Conservation (phyloP, 2,329 filamentous ascomycete species). For the Bipolaris zeicola region DNA sequence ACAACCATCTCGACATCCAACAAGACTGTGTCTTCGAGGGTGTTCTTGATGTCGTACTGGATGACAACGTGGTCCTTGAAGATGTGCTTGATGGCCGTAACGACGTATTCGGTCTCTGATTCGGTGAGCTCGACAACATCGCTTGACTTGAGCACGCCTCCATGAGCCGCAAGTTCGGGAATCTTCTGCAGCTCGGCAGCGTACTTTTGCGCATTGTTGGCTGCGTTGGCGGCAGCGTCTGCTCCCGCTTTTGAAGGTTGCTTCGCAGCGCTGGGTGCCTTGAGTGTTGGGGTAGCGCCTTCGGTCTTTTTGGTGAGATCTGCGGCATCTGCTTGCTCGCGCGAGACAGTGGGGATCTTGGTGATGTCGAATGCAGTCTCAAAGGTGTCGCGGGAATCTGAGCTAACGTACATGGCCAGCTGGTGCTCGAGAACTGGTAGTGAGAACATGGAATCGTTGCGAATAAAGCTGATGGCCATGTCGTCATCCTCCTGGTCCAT, state of each 20-base stretch:
- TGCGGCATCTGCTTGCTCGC: conserved; percentile 94
- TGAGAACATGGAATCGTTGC: conserved; percentile 96
- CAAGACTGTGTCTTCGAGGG: conserved; percentile 74
- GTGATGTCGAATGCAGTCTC: conserved; percentile 86
- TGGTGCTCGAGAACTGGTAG: conserved; percentile 95
- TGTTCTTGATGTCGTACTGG: conserved; percentile 98
- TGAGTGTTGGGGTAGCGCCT: conserved; percentile 87
- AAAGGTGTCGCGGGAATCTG: conserved; percentile 85
- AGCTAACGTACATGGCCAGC: conserved; percentile 95
- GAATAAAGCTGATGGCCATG: conserved; percentile 83
- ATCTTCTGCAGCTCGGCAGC: conserved; percentile 85
- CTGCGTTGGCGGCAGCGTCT: conserved; percentile 76
- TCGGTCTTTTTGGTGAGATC: conserved; percentile 98
- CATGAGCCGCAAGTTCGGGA: conserved; percentile 89
- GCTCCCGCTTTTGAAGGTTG: conserved; percentile 68
- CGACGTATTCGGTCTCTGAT: conserved; percentile 96
- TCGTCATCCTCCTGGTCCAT: conserved; percentile 90
- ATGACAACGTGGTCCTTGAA: conserved; percentile 97
- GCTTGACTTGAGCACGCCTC: conserved; percentile 89
- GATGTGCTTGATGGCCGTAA: conserved; percentile 91
- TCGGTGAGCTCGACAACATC: conserved; percentile 87
- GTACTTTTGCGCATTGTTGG: conserved; percentile 85
- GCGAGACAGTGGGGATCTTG: conserved; percentile 88
- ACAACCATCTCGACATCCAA: conserved; percentile 68
- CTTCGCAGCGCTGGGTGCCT: conserved; percentile 87